A percentile compares a stretch with the other conserved stretches of the same genome.
Conservation (phyloP, 768 basidiomycete genomes). For the Russula vinacea region DNA sequence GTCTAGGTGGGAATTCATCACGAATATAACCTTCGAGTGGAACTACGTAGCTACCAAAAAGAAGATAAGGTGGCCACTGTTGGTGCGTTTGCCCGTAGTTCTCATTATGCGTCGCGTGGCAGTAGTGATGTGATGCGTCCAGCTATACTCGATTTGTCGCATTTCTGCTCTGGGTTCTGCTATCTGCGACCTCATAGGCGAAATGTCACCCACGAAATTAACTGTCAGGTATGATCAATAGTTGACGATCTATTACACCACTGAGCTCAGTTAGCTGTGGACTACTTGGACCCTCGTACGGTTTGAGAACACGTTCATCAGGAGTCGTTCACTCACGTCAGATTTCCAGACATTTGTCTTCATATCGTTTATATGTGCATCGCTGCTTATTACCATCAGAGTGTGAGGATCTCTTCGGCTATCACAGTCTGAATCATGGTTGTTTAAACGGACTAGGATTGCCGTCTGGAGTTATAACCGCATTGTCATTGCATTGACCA, state of each 20-base stretch:
- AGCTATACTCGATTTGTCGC: conserved; percentile 20
- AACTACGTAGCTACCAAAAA: conserved; percentile 6
- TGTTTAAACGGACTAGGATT: background rate
- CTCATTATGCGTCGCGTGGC: background rate
- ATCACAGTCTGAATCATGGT: background rate
- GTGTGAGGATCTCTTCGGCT: conserved; percentile 3
- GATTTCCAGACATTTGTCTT: background rate
- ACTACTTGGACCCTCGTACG: conserved; percentile 12
- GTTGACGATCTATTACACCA: background rate
- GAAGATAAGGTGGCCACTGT: conserved; percentile 9
- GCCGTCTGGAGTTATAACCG: conserved; percentile 11
- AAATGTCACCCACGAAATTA: background rate
- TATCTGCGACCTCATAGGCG: conserved; percentile 9
- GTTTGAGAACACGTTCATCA: background rate
- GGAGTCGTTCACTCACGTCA: background rate
- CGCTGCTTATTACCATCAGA: conserved; percentile 15
- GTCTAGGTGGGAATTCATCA: conserved; percentile 22
- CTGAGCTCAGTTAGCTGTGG: conserved; percentile 6
- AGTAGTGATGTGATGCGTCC: background rate
- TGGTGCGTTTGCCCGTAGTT: background rate
- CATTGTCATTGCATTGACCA: background rate
- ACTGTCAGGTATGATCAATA: conserved; percentile 18
- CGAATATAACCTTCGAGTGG: conserved; percentile 15
- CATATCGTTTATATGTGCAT: conserved; percentile 9
- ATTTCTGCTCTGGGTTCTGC: background rate